Evolutionary conservation across 1,284 basidiomycete species (phyloP).

Genomic region (Ganoderma sinense): DNA sequence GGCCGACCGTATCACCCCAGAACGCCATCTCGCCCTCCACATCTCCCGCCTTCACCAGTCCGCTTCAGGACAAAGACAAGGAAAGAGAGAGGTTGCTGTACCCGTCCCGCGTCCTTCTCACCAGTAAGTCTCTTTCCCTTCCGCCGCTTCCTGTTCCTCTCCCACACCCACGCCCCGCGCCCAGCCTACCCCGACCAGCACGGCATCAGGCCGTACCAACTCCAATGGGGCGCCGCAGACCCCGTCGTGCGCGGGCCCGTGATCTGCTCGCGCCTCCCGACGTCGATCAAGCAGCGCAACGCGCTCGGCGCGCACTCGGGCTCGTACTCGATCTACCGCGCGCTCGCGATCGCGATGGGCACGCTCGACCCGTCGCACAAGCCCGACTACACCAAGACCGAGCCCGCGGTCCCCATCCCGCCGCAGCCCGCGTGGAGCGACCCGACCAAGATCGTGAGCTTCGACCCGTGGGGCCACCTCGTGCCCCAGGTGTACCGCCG

Average conservation of each 20-base stretch:
- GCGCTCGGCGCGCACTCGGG: constrained; percentile 95
- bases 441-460: constrained; percentile 86
- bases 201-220: constrained; percentile 78
- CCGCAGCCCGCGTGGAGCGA: constrained; percentile 87
- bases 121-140: constrained; percentile 62
- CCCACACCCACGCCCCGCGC: not conserved
- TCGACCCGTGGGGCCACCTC: constrained; percentile 96
- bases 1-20: constrained; percentile 35
- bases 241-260: constrained; percentile 83
- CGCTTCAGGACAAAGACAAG: constrained; percentile 42
- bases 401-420: constrained; percentile 88
- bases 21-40: constrained; percentile 27
- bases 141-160: constrained; percentile 1
- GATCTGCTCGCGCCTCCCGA: constrained; percentile 87
- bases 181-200: constrained; percentile 77
- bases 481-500: constrained; percentile 81
- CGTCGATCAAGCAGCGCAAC: constrained; percentile 90
- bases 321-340: constrained; percentile 94
- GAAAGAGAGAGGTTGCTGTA: constrained; percentile 79
- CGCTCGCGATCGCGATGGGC: constrained; percentile 91
- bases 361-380: constrained; percentile 86
- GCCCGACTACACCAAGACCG: constrained; percentile 88
- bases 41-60: constrained; percentile 36
- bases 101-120: constrained; percentile 81
- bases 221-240: constrained; percentile 84